A percentile compares a stretch with the other conserved stretches of the same genome.
These are phyloP conservation scores for Agaricales sp. DNA, from an alignment of 1,284 basidiomycete species.

Conservation along the genomic window DNA sequence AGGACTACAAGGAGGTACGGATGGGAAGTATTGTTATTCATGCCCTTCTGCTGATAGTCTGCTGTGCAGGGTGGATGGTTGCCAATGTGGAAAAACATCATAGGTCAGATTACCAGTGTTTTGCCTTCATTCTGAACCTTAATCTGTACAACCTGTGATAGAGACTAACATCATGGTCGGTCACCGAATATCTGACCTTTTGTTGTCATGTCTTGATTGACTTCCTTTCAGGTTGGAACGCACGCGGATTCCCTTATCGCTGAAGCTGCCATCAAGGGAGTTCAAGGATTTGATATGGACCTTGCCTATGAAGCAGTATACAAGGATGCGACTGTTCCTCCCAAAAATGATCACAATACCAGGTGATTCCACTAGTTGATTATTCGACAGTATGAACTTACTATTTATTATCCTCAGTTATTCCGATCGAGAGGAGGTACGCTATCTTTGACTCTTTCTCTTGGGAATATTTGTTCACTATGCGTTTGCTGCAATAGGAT, in stretches of 20 bases:
- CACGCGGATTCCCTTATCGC: constrained; percentile 77
- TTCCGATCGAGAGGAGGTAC: constrained; percentile 63
- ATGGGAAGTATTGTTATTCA: not conserved
- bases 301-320: constrained; percentile 67
- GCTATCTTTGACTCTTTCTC: constrained; percentile 6
- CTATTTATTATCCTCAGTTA: constrained; percentile 32
- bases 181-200: not conserved
- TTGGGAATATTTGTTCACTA: not conserved
- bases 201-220: not conserved
- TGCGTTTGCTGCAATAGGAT: constrained; percentile 24
- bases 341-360: constrained; percentile 47
- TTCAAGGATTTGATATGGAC: constrained; percentile 51
- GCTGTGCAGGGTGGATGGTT: constrained; percentile 62
- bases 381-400: not conserved
- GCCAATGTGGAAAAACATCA: constrained; percentile 87
- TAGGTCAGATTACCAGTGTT: constrained; percentile 32
- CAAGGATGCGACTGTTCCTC: constrained; percentile 67
- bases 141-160: constrained; percentile 12
- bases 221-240: constrained; percentile 48
- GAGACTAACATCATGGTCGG: constrained; percentile 69
- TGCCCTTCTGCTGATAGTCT: not conserved
- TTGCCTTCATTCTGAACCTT: not conserved
- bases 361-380: constrained; percentile 24
- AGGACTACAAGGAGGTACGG: constrained; percentile 59
- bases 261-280: constrained; percentile 62